Evolutionary conservation across 352 stramenopile genomes (phyloP), one percentile per base, ranked within the genome.

Genomic region (Globisporangium paddicum): DNA sequence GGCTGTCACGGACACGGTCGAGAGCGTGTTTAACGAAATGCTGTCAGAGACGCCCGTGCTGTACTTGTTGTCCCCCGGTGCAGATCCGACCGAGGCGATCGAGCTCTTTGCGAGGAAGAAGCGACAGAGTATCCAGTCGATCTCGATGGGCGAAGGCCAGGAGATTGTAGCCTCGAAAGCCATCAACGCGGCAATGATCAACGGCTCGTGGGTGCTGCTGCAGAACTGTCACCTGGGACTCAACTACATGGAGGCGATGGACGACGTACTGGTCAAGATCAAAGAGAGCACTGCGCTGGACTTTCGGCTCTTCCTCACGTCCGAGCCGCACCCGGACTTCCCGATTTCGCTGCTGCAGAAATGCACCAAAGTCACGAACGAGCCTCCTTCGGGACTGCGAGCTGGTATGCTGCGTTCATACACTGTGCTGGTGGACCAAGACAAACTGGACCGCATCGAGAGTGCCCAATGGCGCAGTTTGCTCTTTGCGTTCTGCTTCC

Each of bases 81-180:
- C 81, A 0, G 83, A 93, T 38, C 82, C 82, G 13, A 93, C 83
- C 0, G 83, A 93, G 35, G 67, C 75, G 1, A 89, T 93, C 38
- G 80, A 91, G 60, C 64, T 77, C 0, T 73, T 93, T 52, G 77
- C 79, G 8, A 60, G 83, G 6, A 87, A 89, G 41, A 89, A 90
- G 54, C 68, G 81, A 0, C 77, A 89, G 40, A 86, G 63, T 21
- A 60, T 90, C 35, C 75, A 75, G 19, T 87, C 66, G 4, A 91
- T 93, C 51, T 91, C 81, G 1, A 89, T 93, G 77, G 83, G 83
- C 25, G 82, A 93, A 61, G 82, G 83, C 0, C 83, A 93, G 52
- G 81, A 90, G 28, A 58, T 64, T 18, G 73, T 90, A 3, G 83
- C 82, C 2, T 60, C 72, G 5, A 75, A 78, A 30, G 77, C 82